These are phyloP conservation scores for Globisporangium nunn DNA, from an alignment of 352 stramenopile species.

Conservation along the genomic window DNA sequence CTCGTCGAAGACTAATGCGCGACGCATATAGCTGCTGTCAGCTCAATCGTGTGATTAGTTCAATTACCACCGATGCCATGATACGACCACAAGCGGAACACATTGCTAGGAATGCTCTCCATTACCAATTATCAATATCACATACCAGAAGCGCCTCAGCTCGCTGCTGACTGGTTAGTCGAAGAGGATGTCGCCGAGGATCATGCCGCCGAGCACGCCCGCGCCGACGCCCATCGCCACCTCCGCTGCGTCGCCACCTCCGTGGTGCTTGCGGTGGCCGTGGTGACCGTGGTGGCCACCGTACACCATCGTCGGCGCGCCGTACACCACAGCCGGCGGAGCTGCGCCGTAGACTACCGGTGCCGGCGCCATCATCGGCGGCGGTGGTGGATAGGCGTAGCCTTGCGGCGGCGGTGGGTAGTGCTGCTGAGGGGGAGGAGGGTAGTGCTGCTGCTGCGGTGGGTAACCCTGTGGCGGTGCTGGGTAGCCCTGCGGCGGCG, in stretches of 20 bases:
- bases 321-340: slow-evolving; percentile 20
- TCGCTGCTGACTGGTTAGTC: slow-evolving; percentile 8
- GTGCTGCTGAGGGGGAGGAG: slow-evolving; percentile 19
- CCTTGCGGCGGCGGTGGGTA: slow-evolving; percentile 22
- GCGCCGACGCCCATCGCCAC: slow-evolving; percentile 69
- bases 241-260: slow-evolving; percentile 20
- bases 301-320: slow-evolving; percentile 10
- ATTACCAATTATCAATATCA: not conserved
- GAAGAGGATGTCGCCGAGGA: slow-evolving; percentile 71
- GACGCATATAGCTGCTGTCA: no score
- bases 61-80: no score
- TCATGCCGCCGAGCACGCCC: slow-evolving; percentile 61
- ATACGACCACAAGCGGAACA: no score
- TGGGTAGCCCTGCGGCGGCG: slow-evolving; percentile 5
- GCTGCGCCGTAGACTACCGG: slow-evolving; percentile 22
- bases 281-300: slow-evolving; percentile 23
- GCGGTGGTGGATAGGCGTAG: slow-evolving; percentile 17
- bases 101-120: no score
- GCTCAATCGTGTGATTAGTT: no score
- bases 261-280: slow-evolving; percentile 25
- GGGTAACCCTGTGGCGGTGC: slow-evolving; percentile 1
- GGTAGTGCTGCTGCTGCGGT: slow-evolving; percentile 11
- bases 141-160: not conserved
- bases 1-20: no score
- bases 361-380: slow-evolving; percentile 17